Evolutionary conservation across 2,329 filamentous ascomycete species (phyloP), one percentile per base, ranked within the genome.

Genomic region (Sclerotinia borealis): DNA sequence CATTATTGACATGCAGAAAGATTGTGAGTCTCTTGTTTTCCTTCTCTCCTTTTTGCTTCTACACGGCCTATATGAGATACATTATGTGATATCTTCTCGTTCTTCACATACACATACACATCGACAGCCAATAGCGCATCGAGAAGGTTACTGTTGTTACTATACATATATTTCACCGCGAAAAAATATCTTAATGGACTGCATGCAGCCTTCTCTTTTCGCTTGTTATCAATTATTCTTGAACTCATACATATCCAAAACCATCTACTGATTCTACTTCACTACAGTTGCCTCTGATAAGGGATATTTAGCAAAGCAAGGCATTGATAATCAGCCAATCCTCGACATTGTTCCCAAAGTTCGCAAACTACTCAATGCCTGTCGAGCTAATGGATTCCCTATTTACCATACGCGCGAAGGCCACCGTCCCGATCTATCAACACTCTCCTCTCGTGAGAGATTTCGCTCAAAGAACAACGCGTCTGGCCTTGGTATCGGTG

Each of bases 1-100:
- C 3, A 76, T 85, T 63, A 80, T 84, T 68, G 82, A 85, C 72
- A 81, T 84, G 76, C 81, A 84, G 71, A 78, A 79, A 63, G 81
- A 83, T 73, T 83, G 78, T 75, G 69, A 76, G 67, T 69, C 13
- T 45, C 11, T 13, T 9, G 13, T 36, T 47, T 17, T 36, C 4
- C 22, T 43, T 48, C 17, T 47, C 36, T 41, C 11, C 3, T 34
- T 22, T 25, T 19, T 43, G 3, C 11, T 7, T 19, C 6, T 43
- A 8, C 11, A 22, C 10, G 3, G 31, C 10, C 11, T 29, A 34
- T 25, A 4, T 43, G 19, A 22, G 11, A 29, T 2, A 31, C 15
- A 5, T 15, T 25, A 22, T 15, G 8, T 6, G 7, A 17, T n/a
- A n/a, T n/a, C 4, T 15, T 2, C 22, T 47, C 22, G 6, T 47